Evolutionary conservation across 75 land plant genomes (phyloP), one percentile per base, ranked within the genome.

Genomic region (Pinus tabuliformis): DNA sequence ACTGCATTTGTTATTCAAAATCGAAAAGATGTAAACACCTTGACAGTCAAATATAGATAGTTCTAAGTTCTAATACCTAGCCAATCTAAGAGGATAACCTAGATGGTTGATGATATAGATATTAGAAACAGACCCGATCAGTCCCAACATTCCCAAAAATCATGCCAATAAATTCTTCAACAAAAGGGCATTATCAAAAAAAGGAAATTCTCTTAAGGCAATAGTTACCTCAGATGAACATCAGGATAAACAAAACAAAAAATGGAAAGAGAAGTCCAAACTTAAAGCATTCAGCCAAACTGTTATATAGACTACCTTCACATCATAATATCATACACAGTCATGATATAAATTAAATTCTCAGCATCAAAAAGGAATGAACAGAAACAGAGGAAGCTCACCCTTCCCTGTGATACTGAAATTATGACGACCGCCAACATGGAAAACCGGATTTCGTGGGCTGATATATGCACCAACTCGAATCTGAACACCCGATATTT

Each of bases 401-500:
- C 99, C 93, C 77, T 86, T 82, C 60, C 89, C 89, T 49, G 66
- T 64, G 13, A 94, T 73, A 30, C 83, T 86, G 72, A 94, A 96
- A 68, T 83, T 90, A 15, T 92, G 71, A 75, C 12, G 58, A 57
- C 82, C 71, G 28, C 98, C 98, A 37, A 80, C 62, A 72, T 83
- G 88, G 16, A 97, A 62, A 56, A 86, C 76, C 39, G 98, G 93
- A 79, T 86, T 92, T 37, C 77, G 82, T 59, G 99, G 98, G 79
- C 64, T 68, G 45, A 94, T 45, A 58, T 81, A 88, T 60, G 93
- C 91, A 42, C 98, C 99, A 68, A 94, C 98, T 72, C 84, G 83
- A 63, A 97, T 76, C 97, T 93, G 90, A 75, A 82, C 62, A 71
- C 39, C n/a, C 21, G 14, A 37, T 37, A 37, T 37, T 36, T 66